Evolutionary conservation across 805 yeast species (phyloP).

Genomic region (Sugiyamaella boreocaroliniensis): DNA sequence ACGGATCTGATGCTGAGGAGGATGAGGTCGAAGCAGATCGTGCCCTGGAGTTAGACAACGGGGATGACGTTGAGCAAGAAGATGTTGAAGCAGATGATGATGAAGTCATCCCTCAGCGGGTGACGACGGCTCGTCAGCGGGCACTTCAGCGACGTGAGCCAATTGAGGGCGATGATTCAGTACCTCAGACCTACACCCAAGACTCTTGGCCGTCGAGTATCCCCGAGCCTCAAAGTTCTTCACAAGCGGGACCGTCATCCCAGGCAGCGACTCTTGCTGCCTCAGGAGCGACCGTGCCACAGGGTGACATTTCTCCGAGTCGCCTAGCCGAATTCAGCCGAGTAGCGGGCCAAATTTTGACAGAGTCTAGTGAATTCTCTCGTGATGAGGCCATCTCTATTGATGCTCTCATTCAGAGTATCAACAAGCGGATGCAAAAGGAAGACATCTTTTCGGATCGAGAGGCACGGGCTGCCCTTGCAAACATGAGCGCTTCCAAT

Average conservation of each 20-base stretch:
- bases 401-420: conserved; percentile 33
- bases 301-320: conserved; percentile 42
- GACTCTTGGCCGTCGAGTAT: conserved; percentile 18
- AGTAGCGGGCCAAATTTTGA: conserved; percentile 42
- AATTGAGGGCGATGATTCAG: conserved; percentile 2
- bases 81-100: conserved; percentile 50
- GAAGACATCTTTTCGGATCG: conserved; percentile 34
- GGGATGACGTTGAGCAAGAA: conserved; percentile 43
- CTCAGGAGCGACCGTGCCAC: conserved; percentile 17
- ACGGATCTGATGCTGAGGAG: conserved; percentile 41
- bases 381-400: conserved; percentile 38
- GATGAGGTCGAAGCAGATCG: conserved; percentile 38
- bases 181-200: conserved; percentile 9
- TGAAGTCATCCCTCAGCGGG: conserved; percentile 35
- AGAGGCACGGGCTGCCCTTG: conserved; percentile 36
- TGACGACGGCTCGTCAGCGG: conserved; percentile 23
- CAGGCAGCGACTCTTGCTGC: conserved; percentile 14
- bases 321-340: conserved; percentile 44
- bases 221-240: conserved; percentile 5
- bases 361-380: conserved; percentile 36
- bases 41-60: conserved; percentile 32
- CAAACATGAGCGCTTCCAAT: conserved; percentile 30
- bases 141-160: conserved; percentile 9
- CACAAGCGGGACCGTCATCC: neutral
- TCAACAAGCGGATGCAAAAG: conserved; percentile 38